Base-by-base conservation (phyloP, 1,284 basidiomycete species). In the Inonotus hispidus region DNA sequence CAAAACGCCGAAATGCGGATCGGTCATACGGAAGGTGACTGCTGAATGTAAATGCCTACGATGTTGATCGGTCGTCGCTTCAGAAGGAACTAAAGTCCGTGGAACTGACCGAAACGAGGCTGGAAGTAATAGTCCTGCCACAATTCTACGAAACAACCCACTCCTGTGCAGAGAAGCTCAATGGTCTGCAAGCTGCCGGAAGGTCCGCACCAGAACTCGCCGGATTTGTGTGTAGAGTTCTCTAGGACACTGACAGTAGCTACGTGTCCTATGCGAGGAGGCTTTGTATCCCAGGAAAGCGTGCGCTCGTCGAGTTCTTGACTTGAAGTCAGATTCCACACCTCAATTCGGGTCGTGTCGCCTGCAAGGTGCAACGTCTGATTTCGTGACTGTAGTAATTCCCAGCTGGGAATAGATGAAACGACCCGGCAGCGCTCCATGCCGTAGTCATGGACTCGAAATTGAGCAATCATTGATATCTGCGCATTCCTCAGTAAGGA, bases 391-490 rank as follows among this genome's bases (percentile, higher is more conserved):
- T 62, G 49, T 35, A 63, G 38, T 16, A 56, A 19, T 21, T 63
- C 58, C 58, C 50, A 57, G n/a, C 52, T 29, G 2, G 62, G 62
- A 16, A 63, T 53, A 5, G 61, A 47, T 25, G 62, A 60, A 4
- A 63, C 62, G 39, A 63, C 38, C 1, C 58, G 43, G 32, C 62
- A 63, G 16, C 62, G 62, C 25, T 63, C 62, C 62, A 63, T 63
- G 10, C 62, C 62, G 38, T 60, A 63, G 54, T 63, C 62, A 21
- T 60, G 62, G 2, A 63, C 62, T 38, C 58, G 62, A 29, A 63
- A 63, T 43, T 63, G 62, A 38, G 58, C 58, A 39, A 63, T 35
- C 62, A 63, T 63, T n/a, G 58, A 56, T 14, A 63, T 59, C 62
- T 63, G 27, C 13, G 35, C 11, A 23, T n/a, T 25, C 29, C 10